Evolutionary conservation across 768 basidiomycete species (phyloP), one percentile per base, ranked within the genome.

Genomic region (Xerocomellus amylosporus): DNA sequence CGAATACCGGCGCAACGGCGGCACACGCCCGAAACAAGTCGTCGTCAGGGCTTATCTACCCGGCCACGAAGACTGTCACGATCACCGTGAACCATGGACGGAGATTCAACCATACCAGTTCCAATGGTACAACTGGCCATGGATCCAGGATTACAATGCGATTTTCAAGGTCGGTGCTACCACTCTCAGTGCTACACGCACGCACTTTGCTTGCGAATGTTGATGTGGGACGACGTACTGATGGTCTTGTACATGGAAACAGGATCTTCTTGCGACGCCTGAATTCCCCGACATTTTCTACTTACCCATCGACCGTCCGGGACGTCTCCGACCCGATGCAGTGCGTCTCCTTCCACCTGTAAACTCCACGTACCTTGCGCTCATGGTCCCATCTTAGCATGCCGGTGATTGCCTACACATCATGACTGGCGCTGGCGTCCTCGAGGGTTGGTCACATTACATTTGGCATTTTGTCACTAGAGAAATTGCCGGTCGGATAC

Each of bases 41-140:
- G 66, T 88, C 8, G 78, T 84, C 9, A 67, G 86, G 28, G 77
- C 84, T 8, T 87, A 87, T 58, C 63, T 84, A 5, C 81, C 83
- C 2, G 86, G 86, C 4, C 84, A 87, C 58, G 85, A 87, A 54
- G 75, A 83, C 51, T 87, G 86, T 56, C 84, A 83, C 57, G 58
- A 74, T n/a, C 58, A 65, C 48, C 67, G 69, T 20, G 53, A 73
- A 55, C 82, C 83, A n/a, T 80, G 77, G 78, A 64, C 52, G 34
- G 71, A 73, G 55, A 73, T 82, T 19, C 58, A 71, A 55, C 77
- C 78, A 2, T 78, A 74, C 53, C 54, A 58, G 37, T 75, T 74
- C 72, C 72, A 75, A 30, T 83, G 78, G 77, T 87, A 80, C 63
- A 87, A 88, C 62, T 87, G 86, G 86, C 78, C 74, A 0, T 76